phyloP scores from a whole-genome alignment of 2,329 filamentous ascomycete genomes.

The Phaeosphaeria sp. region DNA sequence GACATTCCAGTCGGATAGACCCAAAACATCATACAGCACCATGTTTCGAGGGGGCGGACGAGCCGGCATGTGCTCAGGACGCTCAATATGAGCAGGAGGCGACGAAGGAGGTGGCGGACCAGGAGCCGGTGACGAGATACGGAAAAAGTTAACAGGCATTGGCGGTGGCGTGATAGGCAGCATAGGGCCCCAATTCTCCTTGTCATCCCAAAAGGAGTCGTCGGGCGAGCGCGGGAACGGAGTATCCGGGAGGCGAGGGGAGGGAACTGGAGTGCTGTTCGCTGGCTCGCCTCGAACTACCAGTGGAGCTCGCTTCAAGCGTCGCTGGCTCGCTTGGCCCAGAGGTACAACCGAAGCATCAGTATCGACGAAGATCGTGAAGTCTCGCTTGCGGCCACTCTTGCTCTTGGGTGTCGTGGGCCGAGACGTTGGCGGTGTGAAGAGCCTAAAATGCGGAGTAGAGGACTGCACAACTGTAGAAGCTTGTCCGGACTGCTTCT shows the following conservation, averaged over 20 bases:
- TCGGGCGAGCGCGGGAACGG: conserved; percentile 15
- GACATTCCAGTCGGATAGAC: conserved; percentile 19
- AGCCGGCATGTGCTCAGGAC: not conserved
- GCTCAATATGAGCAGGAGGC: conserved; percentile 1
- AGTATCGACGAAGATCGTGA: conserved; percentile 22
- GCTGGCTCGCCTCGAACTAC: conserved; percentile 3
- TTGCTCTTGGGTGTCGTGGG: conserved; percentile 6
- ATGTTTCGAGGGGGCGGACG: conserved; percentile 15
- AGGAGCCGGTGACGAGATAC: not conserved
- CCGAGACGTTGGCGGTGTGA: not conserved
- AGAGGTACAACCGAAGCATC: not conserved
- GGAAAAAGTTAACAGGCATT: conserved; percentile 3
- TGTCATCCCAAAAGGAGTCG: conserved; percentile 23
- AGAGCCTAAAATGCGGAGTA: conserved; percentile 6
- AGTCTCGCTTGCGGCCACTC: conserved; percentile 11
- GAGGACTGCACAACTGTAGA: not conserved
- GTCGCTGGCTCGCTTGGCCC: conserved; percentile 10
- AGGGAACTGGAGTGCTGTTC: conserved; percentile 17
- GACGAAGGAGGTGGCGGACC: conserved; percentile 1
- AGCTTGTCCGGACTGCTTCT: not conserved
- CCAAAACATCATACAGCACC: conserved; percentile 24
- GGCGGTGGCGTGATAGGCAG: conserved; percentile 7
- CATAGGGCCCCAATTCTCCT: conserved; percentile 23
- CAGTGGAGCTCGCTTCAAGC: conserved; percentile 14
- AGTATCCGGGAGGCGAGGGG: conserved; percentile 9